Evolutionary conservation across 2,329 filamentous ascomycete genomes (phyloP), one percentile per base, ranked within the genome.

Genomic region (Fusarium euwallaceae): DNA sequence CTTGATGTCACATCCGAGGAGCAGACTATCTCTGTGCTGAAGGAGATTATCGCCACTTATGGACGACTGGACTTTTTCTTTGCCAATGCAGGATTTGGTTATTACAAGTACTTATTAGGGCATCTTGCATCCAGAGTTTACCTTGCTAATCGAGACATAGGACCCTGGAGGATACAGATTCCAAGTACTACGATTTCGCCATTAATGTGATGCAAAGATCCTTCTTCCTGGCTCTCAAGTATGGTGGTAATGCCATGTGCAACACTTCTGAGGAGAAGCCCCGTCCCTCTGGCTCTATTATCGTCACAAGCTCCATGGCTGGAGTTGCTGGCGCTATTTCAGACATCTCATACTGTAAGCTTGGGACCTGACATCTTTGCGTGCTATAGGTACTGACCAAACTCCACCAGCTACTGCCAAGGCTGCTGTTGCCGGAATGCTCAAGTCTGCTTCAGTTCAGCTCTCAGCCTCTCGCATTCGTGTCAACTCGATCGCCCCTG

Each of bases 171-270:
- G 69, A 72, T n/a, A 67, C 66, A 10, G 48, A 70, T n/a, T 51
- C 67, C 29, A 56, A 70, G 22, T 59, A 67, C 22, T 69, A 66
- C 16, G 66, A 69, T 36, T 65, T 65, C 51, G 45, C 65, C 17
- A 63, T 69, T 6, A 45, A 53, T 2, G 61, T 76, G 9, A 73
- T 76, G 73, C 69, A 75, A 36, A 29, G 67, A 1, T 71, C 69
- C 1, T 61, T 71, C 39, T 77, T 76, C 36, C 56, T 77, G 2
- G 75, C 70, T 16, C 27, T 75, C 6, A 68, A 66, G 27, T 76
- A 76, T 29, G 74, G 66, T 6, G 66, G 69, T 4, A 67, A 76
- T 22, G 74, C 70, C 20, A 73, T 75, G 72, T 61, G 61, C 32
- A 66, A 29, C 17, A 45, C 56, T 1, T 55, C 51, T 34, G 17